These are phyloP conservation scores for Pseudofabraea citricarpa DNA, from an alignment of 2,329 filamentous ascomycete genomes.

Conservation along the genomic window DNA sequence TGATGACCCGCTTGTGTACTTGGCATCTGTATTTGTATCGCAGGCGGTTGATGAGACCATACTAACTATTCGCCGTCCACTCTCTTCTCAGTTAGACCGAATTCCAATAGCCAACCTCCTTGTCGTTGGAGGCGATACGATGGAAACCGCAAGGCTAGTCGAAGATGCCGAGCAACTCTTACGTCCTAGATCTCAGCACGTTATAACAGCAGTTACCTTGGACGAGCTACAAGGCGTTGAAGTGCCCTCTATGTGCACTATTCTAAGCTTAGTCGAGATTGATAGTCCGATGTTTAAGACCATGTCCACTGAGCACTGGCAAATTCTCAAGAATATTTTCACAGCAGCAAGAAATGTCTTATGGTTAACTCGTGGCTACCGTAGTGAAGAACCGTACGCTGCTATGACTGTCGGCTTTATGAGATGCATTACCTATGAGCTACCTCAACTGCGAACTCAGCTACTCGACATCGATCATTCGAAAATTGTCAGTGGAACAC, in stretches of 20 bases:
- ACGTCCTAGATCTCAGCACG: constrained; percentile 2
- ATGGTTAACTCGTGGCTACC: constrained; percentile 10
- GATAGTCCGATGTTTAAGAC: constrained; percentile 23
- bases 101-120: constrained; percentile 4
- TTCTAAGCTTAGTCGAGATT: constrained; percentile 20
- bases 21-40: constrained; percentile 23
- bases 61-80: constrained; percentile 22
- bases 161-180: constrained; percentile 4
- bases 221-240: background rate
- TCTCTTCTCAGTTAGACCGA: constrained; percentile 5
- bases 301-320: constrained; percentile 8
- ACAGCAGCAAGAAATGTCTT: constrained; percentile 5
- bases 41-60: constrained; percentile 30
- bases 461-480: constrained; percentile 10
- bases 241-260: constrained; percentile 1
- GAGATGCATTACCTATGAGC: constrained; percentile 6
- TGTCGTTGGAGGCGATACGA: constrained; percentile 16
- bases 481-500: background rate
- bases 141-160: constrained; percentile 7
- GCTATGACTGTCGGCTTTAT: constrained; percentile 11
- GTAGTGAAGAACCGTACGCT: constrained; percentile 7
- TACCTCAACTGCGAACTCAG: constrained; percentile 10
- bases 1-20: background rate
- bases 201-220: background rate
- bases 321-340: constrained; percentile 7